Percentiles rank a stretch among this genome's conserved stretches.
Evolutionary conservation across 2,329 filamentous ascomycete species (phyloP).

Genomic region (Pseudogymnoascus sp.): DNA sequence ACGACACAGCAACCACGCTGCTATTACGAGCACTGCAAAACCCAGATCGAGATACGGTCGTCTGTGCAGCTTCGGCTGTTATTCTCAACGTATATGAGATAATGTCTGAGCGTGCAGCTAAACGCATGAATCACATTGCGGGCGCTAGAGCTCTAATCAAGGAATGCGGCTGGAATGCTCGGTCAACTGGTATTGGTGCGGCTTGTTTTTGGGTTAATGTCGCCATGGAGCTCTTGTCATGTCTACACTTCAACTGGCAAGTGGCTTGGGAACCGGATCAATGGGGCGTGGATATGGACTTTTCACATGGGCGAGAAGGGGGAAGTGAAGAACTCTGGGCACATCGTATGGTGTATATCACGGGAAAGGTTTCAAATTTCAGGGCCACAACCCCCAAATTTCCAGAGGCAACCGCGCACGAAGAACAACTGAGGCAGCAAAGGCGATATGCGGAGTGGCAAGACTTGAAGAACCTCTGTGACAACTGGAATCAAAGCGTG

Average conservation of each 20-base stretch:
- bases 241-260: conserved; percentile 78
- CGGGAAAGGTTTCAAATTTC: conserved; percentile 82
- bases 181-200: conserved; percentile 65
- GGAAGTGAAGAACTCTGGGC: conserved; percentile 78
- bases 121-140: conserved; percentile 83
- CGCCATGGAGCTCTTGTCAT: conserved; percentile 81
- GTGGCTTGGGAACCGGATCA: conserved; percentile 83
- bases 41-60: conserved; percentile 70
- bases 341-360: conserved; percentile 78
- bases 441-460: conserved; percentile 69
- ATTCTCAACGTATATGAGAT: conserved; percentile 88
- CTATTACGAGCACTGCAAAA: conserved; percentile 71
- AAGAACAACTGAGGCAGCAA: conserved; percentile 55
- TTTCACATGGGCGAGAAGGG: conserved; percentile 38
- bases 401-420: conserved; percentile 49
- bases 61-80: conserved; percentile 80
- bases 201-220: conserved; percentile 95
- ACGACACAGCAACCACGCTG: conserved; percentile 74
- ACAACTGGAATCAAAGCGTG: conserved; percentile 69
- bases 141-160: conserved; percentile 79
- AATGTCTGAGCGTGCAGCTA: conserved; percentile 71
- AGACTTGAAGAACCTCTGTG: conserved; percentile 68
- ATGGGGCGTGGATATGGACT: conserved; percentile 78
- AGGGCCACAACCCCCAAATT: conserved; percentile 58
- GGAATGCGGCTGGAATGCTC: conserved; percentile 81